Conservation (phyloP, 2,329 filamentous ascomycete species). For the Dactylonectria estremocensis region DNA sequence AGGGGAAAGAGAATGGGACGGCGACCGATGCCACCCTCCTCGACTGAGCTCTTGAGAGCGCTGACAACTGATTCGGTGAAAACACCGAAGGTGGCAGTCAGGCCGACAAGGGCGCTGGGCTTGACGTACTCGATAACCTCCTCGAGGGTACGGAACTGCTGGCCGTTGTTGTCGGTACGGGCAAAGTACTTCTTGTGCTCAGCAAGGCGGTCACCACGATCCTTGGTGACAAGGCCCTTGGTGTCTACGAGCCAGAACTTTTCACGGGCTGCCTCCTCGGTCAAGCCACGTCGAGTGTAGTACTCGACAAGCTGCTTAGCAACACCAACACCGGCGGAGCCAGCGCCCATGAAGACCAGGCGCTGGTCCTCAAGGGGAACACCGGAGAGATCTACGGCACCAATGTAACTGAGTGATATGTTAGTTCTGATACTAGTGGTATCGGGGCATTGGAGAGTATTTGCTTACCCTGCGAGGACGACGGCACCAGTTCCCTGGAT, state of each 20-base stretch:
- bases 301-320: slow-evolving; percentile 98
- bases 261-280: slow-evolving; percentile 86
- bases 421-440: slow-evolving; percentile 62
- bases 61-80: slow-evolving; percentile 91
- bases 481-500: slow-evolving; percentile 98
- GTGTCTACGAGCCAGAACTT: slow-evolving; percentile 99
- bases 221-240: slow-evolving; percentile 92
- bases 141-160: slow-evolving; percentile 84
- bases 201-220: slow-evolving; percentile 93
- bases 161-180: slow-evolving; percentile 74
- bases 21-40: slow-evolving; percentile 77
- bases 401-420: slow-evolving; percentile 73
- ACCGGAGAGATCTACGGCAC: slow-evolving; percentile 85
- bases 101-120: slow-evolving; percentile 93
- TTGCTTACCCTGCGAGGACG: slow-evolving; percentile 82
- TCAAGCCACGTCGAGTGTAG: slow-evolving; percentile 92
- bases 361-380: slow-evolving; percentile 91
- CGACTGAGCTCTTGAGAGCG: slow-evolving; percentile 75
- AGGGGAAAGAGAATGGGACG: slow-evolving; percentile 95
- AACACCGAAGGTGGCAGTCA: slow-evolving; percentile 94
- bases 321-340: slow-evolving; percentile 95
- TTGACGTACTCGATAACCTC: slow-evolving; percentile 96
- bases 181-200: slow-evolving; percentile 88
- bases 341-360: slow-evolving; percentile 96
- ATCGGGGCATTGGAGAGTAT: slow-evolving; percentile 9